Evolutionary conservation across 2,329 filamentous ascomycete genomes (phyloP).

Genomic region (Cladosporium austrohemisphaericum): DNA sequence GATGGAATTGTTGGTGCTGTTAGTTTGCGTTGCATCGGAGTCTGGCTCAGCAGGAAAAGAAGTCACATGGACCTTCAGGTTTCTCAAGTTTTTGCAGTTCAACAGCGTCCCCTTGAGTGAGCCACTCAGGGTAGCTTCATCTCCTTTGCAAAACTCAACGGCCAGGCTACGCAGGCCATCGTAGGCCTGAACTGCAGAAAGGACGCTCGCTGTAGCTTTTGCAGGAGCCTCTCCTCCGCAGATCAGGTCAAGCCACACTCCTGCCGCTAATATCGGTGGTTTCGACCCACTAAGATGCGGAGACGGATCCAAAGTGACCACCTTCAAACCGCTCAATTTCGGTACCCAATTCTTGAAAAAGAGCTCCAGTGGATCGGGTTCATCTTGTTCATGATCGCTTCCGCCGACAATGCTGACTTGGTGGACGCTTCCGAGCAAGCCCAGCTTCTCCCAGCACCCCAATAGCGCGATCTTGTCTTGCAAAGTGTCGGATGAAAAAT

Average conservation of each 20-base stretch:
- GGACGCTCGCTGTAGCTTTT: background rate
- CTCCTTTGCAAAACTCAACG: background rate
- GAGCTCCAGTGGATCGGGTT: too few relatives aligned
- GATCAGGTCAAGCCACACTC: background rate
- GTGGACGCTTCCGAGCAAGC: background rate
- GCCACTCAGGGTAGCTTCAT: background rate
- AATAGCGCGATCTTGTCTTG: background rate
- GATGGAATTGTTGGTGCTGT: background rate
- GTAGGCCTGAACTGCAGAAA: background rate
- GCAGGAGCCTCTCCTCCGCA: background rate
- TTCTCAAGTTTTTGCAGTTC: background rate
- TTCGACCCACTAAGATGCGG: background rate
- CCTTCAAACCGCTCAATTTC: background rate
- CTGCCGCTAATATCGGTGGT: background rate
- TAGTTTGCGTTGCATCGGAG: background rate
- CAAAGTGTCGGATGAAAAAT: background rate
- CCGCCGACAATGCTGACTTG: background rate
- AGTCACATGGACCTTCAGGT: background rate
- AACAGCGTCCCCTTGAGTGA: background rate
- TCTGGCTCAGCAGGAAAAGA: background rate
- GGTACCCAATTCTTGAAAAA: constrained; percentile 1
- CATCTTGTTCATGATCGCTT: background rate
- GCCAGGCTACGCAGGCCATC: background rate
- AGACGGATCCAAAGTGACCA: background rate
- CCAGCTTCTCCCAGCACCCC: background rate